Evolutionary conservation across 352 stramenopile species (phyloP), one percentile per base, ranked within the genome.

Genomic region (Globisporangium rhizosaccharum): DNA sequence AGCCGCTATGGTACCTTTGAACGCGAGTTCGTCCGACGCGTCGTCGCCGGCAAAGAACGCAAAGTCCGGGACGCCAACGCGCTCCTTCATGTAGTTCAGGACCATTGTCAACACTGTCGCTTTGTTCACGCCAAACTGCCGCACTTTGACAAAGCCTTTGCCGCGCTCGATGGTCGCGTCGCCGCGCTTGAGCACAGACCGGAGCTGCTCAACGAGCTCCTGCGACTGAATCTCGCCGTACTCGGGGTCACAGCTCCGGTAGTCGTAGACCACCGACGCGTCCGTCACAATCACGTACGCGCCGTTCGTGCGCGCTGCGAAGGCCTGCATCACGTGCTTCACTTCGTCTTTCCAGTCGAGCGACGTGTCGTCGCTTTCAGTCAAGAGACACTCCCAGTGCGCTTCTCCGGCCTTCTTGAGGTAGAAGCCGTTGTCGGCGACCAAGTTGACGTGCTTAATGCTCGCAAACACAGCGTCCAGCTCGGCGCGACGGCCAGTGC

Each of bases 191-290:
- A 89, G 68, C 25, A 99, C 68, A 61, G 99, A 92, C 42, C 97
- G 90, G 61, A 99, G 90, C 30, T 99, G 85, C 67, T 97, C 78
- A 45, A 82, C 79, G 15, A 92, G 62, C 57, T 92, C 96, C 50
- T 97, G 85, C 1, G 94, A 97, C 72, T 99, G 97, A 56, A 99
- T 90, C 59, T 97, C 94, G 44, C 97, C 97, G 69, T 99, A 99
- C 63, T 99, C 97, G 53, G 96, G 95, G 71, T 99, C 97, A 11
- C 96, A 97, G 74, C 98, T 96, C 48, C 96, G 86, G 67, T 98
- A 99, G 71, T 99, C 96, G 76, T 98, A 99, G 30, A 99, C 68
- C 15, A 99, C 65, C 6, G 97, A 98, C 48, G 94, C 97, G 55
- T 98, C 95, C 28, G 97, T 99, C 58, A 97, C 83, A 66, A 98